Base-by-base conservation (phyloP, 73 alveolate genomes). In the Uronychia setigera region DNA sequence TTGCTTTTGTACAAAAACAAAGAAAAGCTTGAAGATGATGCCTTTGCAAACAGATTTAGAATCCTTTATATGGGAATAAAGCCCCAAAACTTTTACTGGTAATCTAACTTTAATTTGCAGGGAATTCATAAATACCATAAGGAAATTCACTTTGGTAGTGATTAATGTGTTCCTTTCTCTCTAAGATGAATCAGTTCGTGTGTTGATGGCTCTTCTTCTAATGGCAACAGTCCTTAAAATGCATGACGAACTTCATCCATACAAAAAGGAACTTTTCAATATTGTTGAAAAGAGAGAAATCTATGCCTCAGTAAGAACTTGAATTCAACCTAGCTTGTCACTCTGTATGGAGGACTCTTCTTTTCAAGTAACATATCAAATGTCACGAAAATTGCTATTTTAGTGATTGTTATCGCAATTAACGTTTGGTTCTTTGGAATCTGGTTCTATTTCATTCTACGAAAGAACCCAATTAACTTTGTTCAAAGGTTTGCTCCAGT, bases 31-130 rank as follows among this genome's bases (percentile, higher is more conserved):
- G 35, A 30, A 33, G 82, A 60, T n/a, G 86, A 80, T 0, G 30
- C 34, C 19, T 58, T 87, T 59, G 46, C 77, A 19, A 32, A 67
- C 33, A 87, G 60, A 32, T 87, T 58, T 33, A 60, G 93, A 80
- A 80, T 87, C 84, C 80, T 90, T 27, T 90, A 90, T 67, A 74
- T 77, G 60, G 95, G 95, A 35, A 29, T 85, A 33, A 67, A 85
- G 84, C 83, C 79, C 25, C 33, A 76, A 19, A 81, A 29, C 28
- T 90, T 80, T 85, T 90, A 74, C 35, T 90, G 95, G 95, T 19
- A 46, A 46, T 5, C 5, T 11, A 19, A 5, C 5, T 11, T 46
- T 46, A 11, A 46, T 19, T 46, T 46, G n/a, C 19, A 46, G 67
- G 67, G 95, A 90, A 80, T 84, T 90, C 35, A 86, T 90, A 1